Evolutionary conservation across 805 yeast genomes (phyloP).

Genomic region (Metschnikowia continentalis): DNA sequence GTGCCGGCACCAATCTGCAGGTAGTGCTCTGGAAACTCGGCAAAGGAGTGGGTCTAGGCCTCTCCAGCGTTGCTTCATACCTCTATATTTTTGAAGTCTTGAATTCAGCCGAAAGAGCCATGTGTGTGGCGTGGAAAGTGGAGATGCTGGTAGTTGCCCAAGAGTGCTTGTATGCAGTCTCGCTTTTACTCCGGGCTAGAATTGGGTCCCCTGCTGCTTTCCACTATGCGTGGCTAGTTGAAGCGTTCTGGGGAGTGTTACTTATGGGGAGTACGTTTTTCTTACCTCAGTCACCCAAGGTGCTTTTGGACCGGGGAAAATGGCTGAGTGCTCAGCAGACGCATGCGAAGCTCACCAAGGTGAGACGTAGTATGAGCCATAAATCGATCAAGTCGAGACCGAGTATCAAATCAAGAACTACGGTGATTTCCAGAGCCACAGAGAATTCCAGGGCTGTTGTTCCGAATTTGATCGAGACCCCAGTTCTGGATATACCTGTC

Average conservation of each 20-base stretch:
- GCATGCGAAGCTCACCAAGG: constrained; percentile 5
- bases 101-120: constrained; percentile 20
- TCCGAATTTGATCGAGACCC: too few relatives aligned
- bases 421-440: too few relatives aligned
- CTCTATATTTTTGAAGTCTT: constrained; percentile 29
- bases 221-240: constrained; percentile 12
- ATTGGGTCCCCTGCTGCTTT: constrained; percentile 5
- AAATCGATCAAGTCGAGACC: not conserved
- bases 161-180: constrained; percentile 5
- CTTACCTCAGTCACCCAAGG: constrained; percentile 14
- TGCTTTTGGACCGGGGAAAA: constrained; percentile 8
- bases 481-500: too few relatives aligned
- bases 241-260: constrained; percentile 9
- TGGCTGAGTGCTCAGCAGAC: constrained; percentile 9
- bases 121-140: constrained; percentile 12
- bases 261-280: constrained; percentile 5
- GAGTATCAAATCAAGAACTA: not conserved
- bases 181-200: constrained; percentile 1
- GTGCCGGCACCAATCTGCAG: constrained; percentile 23
- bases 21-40: constrained; percentile 26
- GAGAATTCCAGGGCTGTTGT: too few relatives aligned
- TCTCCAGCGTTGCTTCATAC: constrained; percentile 28
- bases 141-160: constrained; percentile 7
- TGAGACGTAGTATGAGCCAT: not conserved
- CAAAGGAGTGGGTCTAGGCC: constrained; percentile 32